Percentiles rank a stretch among this genome's conserved stretches.
These are phyloP conservation scores for Hirschioporus abietinus DNA, from an alignment of 768 basidiomycete species.

Conservation along the genomic window DNA sequence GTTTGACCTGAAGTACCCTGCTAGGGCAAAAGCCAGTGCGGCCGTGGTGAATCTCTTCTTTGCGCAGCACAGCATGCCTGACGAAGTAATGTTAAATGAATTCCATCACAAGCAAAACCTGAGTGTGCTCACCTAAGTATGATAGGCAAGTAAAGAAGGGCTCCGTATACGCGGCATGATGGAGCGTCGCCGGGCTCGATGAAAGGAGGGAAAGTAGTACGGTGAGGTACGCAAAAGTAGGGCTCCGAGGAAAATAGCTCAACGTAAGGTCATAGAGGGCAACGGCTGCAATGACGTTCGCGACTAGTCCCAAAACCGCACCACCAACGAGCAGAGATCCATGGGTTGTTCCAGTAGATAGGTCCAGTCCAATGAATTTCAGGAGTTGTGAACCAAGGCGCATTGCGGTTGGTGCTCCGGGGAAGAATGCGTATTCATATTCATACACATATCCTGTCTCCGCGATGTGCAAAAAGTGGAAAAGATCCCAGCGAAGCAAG, in stretches of 20 bases:
- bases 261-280: slow-evolving; percentile 57
- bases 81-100: background rate
- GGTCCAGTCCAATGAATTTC: slow-evolving; percentile 13
- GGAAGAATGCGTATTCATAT: slow-evolving; percentile 85
- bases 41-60: slow-evolving; percentile 47
- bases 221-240: slow-evolving; percentile 54
- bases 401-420: slow-evolving; percentile 58
- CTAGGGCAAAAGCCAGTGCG: slow-evolving; percentile 55
- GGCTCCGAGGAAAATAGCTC: slow-evolving; percentile 43
- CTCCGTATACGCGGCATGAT: slow-evolving; percentile 73
- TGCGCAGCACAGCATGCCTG: slow-evolving; percentile 59
- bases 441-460: slow-evolving; percentile 56
- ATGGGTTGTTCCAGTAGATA: background rate
- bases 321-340: slow-evolving; percentile 29
- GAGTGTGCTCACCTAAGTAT: slow-evolving; percentile 51
- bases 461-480: slow-evolving; percentile 77
- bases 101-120: background rate
- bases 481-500: slow-evolving; percentile 79
- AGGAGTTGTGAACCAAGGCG: slow-evolving; percentile 27
- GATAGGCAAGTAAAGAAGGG: slow-evolving; percentile 82
- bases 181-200: slow-evolving; percentile 71
- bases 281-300: slow-evolving; percentile 6
- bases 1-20: slow-evolving; percentile 70
- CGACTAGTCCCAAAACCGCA: slow-evolving; percentile 27
- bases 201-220: slow-evolving; percentile 69